These are phyloP conservation scores for Wallacemonas collosoma DNA, from an alignment of 208 protist species.

Conservation along the genomic window DNA sequence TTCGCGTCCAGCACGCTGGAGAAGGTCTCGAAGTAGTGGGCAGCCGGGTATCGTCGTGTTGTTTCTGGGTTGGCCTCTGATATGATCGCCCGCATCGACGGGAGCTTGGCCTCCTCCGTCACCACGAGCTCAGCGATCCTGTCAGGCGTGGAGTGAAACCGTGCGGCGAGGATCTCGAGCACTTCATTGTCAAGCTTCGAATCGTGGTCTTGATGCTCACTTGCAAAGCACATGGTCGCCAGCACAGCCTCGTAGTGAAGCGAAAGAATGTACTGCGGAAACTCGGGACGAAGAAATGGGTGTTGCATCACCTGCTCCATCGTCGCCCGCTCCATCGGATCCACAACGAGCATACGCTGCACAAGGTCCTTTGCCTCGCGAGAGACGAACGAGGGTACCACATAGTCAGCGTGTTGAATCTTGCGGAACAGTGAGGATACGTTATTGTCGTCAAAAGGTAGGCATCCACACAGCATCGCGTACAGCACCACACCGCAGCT, in stretches of 20 bases:
- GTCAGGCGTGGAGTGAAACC: constrained; percentile 52
- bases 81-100: constrained; percentile 48
- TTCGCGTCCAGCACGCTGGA: constrained; percentile 80
- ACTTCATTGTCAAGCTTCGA: constrained; percentile 62
- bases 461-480: constrained; percentile 76
- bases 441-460: constrained; percentile 85
- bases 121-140: constrained; percentile 55
- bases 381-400: constrained; percentile 52
- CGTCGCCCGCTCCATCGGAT: constrained; percentile 83
- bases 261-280: constrained; percentile 64
- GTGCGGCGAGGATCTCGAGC: constrained; percentile 51
- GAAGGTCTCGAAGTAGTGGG: constrained; percentile 70
- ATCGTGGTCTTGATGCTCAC: constrained; percentile 30
- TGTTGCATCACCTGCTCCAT: constrained; percentile 91
- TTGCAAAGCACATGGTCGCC: constrained; percentile 62
- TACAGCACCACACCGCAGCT: constrained; percentile 89
- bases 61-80: constrained; percentile 26
- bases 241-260: constrained; percentile 72
- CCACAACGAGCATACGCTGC: constrained; percentile 68
- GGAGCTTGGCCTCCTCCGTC: constrained; percentile 53
- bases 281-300: constrained; percentile 69
- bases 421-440: constrained; percentile 69
- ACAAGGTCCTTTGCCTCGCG: constrained; percentile 56
- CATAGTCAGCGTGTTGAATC: constrained; percentile 74
- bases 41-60: constrained; percentile 57